Base-by-base conservation (phyloP, 2,329 filamentous ascomycete genomes). In the Trichophyton schoenleinii region DNA sequence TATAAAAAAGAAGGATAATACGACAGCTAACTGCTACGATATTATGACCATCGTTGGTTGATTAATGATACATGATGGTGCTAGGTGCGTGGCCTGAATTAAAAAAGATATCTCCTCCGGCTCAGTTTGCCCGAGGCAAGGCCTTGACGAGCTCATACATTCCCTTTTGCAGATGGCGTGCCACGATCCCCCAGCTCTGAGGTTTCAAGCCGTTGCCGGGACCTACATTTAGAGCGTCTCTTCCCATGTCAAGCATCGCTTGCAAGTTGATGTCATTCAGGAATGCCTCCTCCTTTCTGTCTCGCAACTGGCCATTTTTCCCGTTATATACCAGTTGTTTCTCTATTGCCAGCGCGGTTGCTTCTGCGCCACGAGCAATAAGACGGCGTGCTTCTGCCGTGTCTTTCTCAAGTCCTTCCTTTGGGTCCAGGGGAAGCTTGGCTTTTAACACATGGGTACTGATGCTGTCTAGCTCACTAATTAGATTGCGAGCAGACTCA, bases 181-280 rank as follows among this genome's bases (percentile, higher is more conserved):
- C 66, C 59, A 60, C 57, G 3, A 42, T 48, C 31, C 65, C 65
- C 65, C 66, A 67, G 20, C 66, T 64, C 18, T 62, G 53, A 13
- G n/a, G 44, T 31, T 52, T 22, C 42, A 36, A 15, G 20, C 52
- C 46, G 13, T 36, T 52, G 18, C 60, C 60, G 18, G 34, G 6
- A 8, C 42, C 18, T 3, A 18, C 41, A 7, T 28, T 52, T n/a
- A 49, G 18, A 3, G 46, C 59, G 5, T 42, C 59, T 31, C 46
- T 61, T 6, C 65, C 66, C 62, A 67, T 64, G 38, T 66, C 61
- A 58, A 67, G n/a, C 66, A 67, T 67, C 1, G 48, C 42, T 41
- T 66, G 63, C 53, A 66, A 53, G 61, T 65, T 63, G 15, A 58
- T 60, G 61, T 67, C 66, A 13, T 61, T 60, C 15, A 63, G 59